Conservation (phyloP, 345 rosid species). For the Eucalyptus erythrocorys region DNA sequence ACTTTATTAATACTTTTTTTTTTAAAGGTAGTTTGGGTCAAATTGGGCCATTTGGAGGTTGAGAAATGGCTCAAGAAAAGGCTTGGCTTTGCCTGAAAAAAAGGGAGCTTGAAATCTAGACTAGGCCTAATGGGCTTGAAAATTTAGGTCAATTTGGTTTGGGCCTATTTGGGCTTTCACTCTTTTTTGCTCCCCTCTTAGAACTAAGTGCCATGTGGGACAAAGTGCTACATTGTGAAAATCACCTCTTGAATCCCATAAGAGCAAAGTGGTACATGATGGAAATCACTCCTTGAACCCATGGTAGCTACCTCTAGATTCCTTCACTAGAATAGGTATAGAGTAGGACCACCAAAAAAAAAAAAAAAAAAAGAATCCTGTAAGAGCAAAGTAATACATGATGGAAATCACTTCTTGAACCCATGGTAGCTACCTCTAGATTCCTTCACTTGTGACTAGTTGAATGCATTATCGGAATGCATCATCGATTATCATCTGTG, state of each 20-base stretch:
- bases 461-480: neutral
- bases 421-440: neutral
- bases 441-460: neutral
- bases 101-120: neutral
- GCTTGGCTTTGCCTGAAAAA: rapidly evolving
- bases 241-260: neutral
- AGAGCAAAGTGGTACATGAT: neutral
- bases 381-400: neutral
- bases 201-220: neutral
- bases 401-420: neutral
- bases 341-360: too few relatives aligned
- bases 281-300: neutral
- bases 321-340: too few relatives aligned
- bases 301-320: neutral
- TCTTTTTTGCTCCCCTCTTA: neutral
- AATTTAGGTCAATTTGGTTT: rapidly evolving
- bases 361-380: too few relatives aligned
- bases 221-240: neutral
- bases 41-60: neutral
- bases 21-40: too few relatives aligned
- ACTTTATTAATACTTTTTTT: too few relatives aligned
- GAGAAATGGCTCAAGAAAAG: neutral
- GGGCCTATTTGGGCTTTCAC: neutral
- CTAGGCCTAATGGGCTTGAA: neutral
- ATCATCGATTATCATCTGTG: neutral